These are phyloP conservation scores for Kingdonia uniflora DNA, from an alignment of 164 flowering plant species.

Conservation along the genomic window DNA sequence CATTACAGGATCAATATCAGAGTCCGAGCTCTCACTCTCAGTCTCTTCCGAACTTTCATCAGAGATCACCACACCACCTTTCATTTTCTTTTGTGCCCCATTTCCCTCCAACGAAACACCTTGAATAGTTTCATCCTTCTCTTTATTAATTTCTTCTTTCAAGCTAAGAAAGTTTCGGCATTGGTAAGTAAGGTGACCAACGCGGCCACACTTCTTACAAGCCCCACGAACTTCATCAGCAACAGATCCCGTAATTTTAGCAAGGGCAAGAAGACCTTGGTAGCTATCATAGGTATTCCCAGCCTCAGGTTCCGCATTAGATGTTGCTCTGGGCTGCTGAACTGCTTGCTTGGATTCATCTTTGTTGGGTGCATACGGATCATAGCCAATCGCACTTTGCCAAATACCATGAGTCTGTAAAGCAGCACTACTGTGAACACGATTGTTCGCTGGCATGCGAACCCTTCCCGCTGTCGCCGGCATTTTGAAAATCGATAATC, in stretches of 20 bases:
- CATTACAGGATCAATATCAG: slow-evolving; percentile 75
- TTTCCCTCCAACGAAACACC: slow-evolving; percentile 42
- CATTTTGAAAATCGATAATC: slow-evolving; percentile 51
- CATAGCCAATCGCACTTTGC: slow-evolving; percentile 97
- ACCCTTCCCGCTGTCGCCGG: slow-evolving; percentile 99
- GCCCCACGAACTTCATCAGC: slow-evolving; percentile 84
- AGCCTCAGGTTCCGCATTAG: slow-evolving; percentile 44
- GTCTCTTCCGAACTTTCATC: slow-evolving; percentile 56
- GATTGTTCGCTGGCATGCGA: slow-evolving; percentile 99
- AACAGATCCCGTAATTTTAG: slow-evolving; percentile 67
- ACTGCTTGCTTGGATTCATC: slow-evolving; percentile 43
- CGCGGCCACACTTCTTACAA: slow-evolving; percentile 92
- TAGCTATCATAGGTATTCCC: slow-evolving; percentile 86
- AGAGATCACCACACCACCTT: slow-evolving; percentile 23
- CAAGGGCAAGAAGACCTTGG: slow-evolving; percentile 83
- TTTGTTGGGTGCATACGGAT: slow-evolving; percentile 89
- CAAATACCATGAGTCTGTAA: slow-evolving; percentile 97
- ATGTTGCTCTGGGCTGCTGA: slow-evolving; percentile 14
- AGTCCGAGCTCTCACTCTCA: slow-evolving; percentile 67
- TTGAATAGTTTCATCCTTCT: slow-evolving; percentile 42
- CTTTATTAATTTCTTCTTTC: slow-evolving; percentile 49
- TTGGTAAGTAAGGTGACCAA: slow-evolving; percentile 82
- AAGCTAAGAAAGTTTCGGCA: slow-evolving; percentile 80
- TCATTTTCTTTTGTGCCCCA: slow-evolving; percentile 16
- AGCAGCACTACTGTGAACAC: slow-evolving; percentile 98